Percentiles rank a stretch among this genome's conserved stretches.
phyloP scores from a whole-genome alignment of 257 asterid species.

The Rubia yunnanensis region DNA sequence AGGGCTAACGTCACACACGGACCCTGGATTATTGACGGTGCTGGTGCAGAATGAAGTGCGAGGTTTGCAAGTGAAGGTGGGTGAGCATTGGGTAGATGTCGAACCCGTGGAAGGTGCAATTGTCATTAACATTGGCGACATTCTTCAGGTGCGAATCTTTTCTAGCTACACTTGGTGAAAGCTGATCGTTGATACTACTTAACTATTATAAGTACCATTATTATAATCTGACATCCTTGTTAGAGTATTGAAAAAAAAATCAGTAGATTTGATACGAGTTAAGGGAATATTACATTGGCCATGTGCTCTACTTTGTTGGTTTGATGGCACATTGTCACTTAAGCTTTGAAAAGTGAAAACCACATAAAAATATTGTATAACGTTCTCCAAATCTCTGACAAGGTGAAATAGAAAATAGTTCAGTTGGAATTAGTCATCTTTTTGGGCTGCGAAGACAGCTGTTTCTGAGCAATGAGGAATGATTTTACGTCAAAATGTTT shows the following conservation, averaged over 20 bases:
- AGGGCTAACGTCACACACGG: slow-evolving; percentile 29
- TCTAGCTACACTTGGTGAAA: too few species aligned
- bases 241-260: neutral
- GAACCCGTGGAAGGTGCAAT: slow-evolving; percentile 35
- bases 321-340: neutral
- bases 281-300: neutral
- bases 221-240: too few species aligned
- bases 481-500: too few species aligned
- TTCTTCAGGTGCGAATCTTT: too few species aligned
- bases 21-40: slow-evolving; percentile 33
- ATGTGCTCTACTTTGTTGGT: neutral
- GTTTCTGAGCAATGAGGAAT: too few species aligned
- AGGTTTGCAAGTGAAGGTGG: slow-evolving; percentile 39
- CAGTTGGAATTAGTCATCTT: neutral
- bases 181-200: too few species aligned
- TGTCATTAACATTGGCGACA: slow-evolving; percentile 37
- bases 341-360: neutral
- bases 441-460: too few species aligned
- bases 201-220: neutral
- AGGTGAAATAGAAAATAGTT: neutral
- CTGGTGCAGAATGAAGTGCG: slow-evolving; percentile 35
- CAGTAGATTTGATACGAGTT: neutral
- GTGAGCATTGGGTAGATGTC: slow-evolving; percentile 33
- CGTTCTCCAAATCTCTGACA: neutral
- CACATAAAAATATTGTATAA: neutral